phyloP scores from a whole-genome alignment of 2,329 filamentous ascomycete genomes.

The Claviceps digitariae region DNA sequence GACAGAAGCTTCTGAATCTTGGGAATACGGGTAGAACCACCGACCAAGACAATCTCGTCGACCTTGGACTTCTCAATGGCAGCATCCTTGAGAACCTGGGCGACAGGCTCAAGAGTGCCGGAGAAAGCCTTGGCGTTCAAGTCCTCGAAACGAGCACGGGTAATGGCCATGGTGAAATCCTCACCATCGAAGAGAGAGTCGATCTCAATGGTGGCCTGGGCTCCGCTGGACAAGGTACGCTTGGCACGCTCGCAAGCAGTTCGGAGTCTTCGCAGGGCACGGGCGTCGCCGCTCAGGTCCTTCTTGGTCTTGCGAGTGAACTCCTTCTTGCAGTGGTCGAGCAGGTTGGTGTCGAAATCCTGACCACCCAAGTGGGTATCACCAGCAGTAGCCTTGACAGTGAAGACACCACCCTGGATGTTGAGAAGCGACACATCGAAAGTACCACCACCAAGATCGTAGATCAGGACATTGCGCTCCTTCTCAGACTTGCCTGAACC shows the following conservation, averaged over 20 bases:
- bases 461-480: constrained; percentile 98
- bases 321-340: constrained; percentile 95
- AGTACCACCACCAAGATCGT: constrained; percentile 99
- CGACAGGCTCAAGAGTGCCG: constrained; percentile 87
- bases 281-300: constrained; percentile 68
- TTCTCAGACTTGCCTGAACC: constrained; percentile 89
- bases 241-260: constrained; percentile 99
- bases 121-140: constrained; percentile 91
- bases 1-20: constrained; percentile 97
- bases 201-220: constrained; percentile 95
- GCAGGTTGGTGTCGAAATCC: constrained; percentile 91
- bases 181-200: constrained; percentile 97
- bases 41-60: constrained; percentile 97
- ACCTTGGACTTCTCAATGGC: constrained; percentile 77
- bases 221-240: constrained; percentile 94
- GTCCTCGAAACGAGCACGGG: constrained; percentile 97
- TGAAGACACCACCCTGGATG: constrained; percentile 99
- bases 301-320: constrained; percentile 67
- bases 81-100: constrained; percentile 93
- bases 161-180: constrained; percentile 95
- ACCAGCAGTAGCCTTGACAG: constrained; percentile 95
- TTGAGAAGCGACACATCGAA: constrained; percentile 99
- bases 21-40: constrained; percentile 97
- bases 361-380: constrained; percentile 93
- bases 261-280: constrained; percentile 87